phyloP scores from a whole-genome alignment of 352 stramenopile species.

The Pythium brachiatum region DNA sequence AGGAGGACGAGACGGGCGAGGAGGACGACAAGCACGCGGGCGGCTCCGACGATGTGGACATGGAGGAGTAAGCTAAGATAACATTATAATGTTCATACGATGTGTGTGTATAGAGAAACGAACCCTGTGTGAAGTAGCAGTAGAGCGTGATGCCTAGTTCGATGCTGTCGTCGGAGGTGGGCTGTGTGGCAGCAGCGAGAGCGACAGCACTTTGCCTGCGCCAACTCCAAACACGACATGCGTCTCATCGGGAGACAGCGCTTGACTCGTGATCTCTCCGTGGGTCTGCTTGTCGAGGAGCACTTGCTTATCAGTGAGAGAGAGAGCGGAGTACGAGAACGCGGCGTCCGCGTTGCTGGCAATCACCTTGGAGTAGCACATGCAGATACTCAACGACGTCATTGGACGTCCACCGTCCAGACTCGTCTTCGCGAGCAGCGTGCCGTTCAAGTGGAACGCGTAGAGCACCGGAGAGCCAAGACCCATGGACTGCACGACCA shows the following conservation, averaged over 20 bases:
- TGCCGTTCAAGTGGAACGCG: conserved; percentile 75
- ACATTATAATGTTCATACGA: conserved; percentile 47
- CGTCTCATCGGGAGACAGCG: conserved; percentile 69
- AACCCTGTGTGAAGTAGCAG: background rate
- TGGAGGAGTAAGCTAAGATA: conserved; percentile 74
- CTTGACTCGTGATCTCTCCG: conserved; percentile 56
- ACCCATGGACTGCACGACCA: conserved; percentile 73
- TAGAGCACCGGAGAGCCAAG: conserved; percentile 51
- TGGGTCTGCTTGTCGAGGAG: conserved; percentile 43
- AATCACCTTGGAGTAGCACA: conserved; percentile 64
- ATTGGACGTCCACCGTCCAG: conserved; percentile 40
- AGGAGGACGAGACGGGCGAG: conserved; percentile 34
- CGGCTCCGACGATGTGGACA: conserved; percentile 71
- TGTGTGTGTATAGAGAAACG: conserved; percentile 28
- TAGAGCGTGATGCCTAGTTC: background rate
- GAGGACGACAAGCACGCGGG: conserved; percentile 24
- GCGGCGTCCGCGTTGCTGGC: conserved; percentile 56
- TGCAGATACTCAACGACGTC: conserved; percentile 51
- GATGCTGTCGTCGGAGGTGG: background rate
- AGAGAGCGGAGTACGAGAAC: conserved; percentile 45
- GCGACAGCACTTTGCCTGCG: conserved; percentile 46
- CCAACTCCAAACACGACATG: conserved; percentile 72
- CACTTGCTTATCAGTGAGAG: conserved; percentile 45
- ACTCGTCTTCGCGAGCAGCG: conserved; percentile 40
- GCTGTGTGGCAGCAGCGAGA: conserved; percentile 34